A percentile compares a stretch with the other conserved stretches of the same genome.
phyloP scores from a whole-genome alignment of 805 yeast genomes.

The Candida xiaguanensis region DNA sequence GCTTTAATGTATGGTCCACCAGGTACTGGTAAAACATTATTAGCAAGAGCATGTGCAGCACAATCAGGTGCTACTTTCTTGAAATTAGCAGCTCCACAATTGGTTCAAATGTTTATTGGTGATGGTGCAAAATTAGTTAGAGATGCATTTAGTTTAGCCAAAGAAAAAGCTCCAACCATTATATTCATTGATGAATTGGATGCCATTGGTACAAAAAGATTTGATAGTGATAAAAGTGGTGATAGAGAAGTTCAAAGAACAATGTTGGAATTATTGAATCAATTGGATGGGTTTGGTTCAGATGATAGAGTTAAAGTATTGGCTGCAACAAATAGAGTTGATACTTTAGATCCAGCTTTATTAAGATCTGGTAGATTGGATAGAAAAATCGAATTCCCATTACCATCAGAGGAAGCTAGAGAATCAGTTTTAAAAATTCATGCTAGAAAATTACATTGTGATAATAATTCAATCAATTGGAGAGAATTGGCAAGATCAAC shows the following conservation, averaged over 20 bases:
- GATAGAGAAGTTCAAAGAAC: constrained; percentile 47
- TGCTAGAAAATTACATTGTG: constrained; percentile 94
- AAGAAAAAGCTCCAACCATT: constrained; percentile 45
- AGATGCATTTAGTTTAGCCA: constrained; percentile 45
- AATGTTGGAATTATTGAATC: constrained; percentile 47
- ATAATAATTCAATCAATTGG: constrained; percentile 86
- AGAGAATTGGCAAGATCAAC: constrained; percentile 96
- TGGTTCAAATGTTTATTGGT: constrained; percentile 46
- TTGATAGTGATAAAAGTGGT: constrained; percentile 44
- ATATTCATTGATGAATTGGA: constrained; percentile 46
- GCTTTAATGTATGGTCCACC: constrained; percentile 50
- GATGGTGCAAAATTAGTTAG: constrained; percentile 46
- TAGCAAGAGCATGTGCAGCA: constrained; percentile 48
- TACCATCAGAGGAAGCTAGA: constrained; percentile 96
- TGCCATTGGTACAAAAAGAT: constrained; percentile 45
- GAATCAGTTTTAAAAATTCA: constrained; percentile 96
- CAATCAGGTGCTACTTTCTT: constrained; percentile 45
- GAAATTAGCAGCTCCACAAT: constrained; percentile 44
- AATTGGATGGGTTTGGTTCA: constrained; percentile 89
- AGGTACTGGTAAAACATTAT: constrained; percentile 44
- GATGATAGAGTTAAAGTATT: constrained; percentile 96
- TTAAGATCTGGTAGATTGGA: constrained; percentile 96
- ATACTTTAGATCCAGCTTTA: constrained; percentile 96
- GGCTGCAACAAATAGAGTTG: constrained; percentile 98
- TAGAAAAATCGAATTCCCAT: constrained; percentile 96